Evolutionary conservation across 345 rosid genomes (phyloP), one percentile per base, ranked within the genome.

Genomic region (Anastatica hierochuntica): DNA sequence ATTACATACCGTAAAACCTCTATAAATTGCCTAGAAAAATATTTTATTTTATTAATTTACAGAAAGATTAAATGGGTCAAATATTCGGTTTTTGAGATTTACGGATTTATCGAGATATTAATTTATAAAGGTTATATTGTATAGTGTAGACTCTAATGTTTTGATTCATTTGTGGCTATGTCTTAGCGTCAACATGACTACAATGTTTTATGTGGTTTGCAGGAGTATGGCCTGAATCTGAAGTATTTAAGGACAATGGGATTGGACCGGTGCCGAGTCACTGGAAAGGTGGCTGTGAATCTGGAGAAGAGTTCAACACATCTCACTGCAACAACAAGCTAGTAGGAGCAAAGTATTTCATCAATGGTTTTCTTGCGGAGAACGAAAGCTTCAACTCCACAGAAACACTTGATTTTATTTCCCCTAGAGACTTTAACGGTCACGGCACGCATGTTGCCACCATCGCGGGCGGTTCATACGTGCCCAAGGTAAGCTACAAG

Each of bases 381-480:
- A 12, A 60, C 17, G 63, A 50, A 26, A 57, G 36, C 36, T 53
- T 73, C 55, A 73, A 80, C 55, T 36, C 80, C 26, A 59, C 56
- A 6, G 56, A 60, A 53, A 18, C 49, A 41, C 64, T 55, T n/a
- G 71, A 73, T 3, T 75, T 54, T 27, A 56, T 74, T 33, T 80
- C 86, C 14, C 76, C 80, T 9, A 67, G 83, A 29, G 86, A 80
- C 62, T 12, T 23, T 24, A 18, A 31, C 23, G 83, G 83, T 5
- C 86, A 80, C 49, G 83, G 86, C 12, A 80, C 80, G 0, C 80
- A 73, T 36, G 77, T 80, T 0, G 53, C 82, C 1, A 73, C 77
- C 24, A 75, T 75, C 7, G 77, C 79, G 0, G 86, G 62, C 0
- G 80, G 80, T 14, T 69, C 77, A 0, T 47, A 39, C 12, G 64